phyloP scores from a whole-genome alignment of 495 filamentous ascomycete genomes.

The Cercophora sp. region DNA sequence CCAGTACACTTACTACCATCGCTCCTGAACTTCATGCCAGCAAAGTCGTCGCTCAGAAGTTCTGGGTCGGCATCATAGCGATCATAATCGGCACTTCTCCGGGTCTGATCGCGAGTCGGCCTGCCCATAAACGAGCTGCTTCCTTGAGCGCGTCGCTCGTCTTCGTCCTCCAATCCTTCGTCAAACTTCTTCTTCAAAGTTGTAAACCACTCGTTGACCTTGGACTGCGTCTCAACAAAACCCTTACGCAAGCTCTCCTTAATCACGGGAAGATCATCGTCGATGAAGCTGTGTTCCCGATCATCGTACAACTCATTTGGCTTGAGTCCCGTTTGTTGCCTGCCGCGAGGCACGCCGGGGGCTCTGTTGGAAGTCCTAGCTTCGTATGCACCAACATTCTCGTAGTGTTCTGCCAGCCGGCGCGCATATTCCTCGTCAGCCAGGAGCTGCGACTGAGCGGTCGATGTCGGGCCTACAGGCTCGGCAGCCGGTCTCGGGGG shows the following conservation, averaged over 20 bases:
- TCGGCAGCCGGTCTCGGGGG: conserved; percentile 61
- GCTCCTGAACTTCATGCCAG: conserved; percentile 75
- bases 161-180: conserved; percentile 65
- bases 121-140: conserved; percentile 34
- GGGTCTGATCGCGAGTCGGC: conserved; percentile 42
- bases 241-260: conserved; percentile 91
- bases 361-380: conserved; percentile 39
- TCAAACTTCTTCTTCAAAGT: conserved; percentile 88
- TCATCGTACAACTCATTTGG: conserved; percentile 54
- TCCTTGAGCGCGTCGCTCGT: conserved; percentile 32
- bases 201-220: conserved; percentile 88
- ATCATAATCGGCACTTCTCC: conserved; percentile 75
- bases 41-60: conserved; percentile 86
- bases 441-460: conserved; percentile 73
- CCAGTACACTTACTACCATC: conserved; percentile 57
- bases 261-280: conserved; percentile 93
- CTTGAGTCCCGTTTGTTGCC: conserved; percentile 43
- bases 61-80: conserved; percentile 96
- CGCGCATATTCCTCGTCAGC: conserved; percentile 91
- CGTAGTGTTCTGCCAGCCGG: conserved; percentile 88
- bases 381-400: conserved; percentile 53
- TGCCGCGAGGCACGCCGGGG: conserved; percentile 31
- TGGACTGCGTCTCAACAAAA: conserved; percentile 88
- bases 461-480: conserved; percentile 43
- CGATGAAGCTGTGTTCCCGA: conserved; percentile 77